Base-by-base conservation (phyloP, 257 asterid species). In the Primulina huaijiensis region DNA sequence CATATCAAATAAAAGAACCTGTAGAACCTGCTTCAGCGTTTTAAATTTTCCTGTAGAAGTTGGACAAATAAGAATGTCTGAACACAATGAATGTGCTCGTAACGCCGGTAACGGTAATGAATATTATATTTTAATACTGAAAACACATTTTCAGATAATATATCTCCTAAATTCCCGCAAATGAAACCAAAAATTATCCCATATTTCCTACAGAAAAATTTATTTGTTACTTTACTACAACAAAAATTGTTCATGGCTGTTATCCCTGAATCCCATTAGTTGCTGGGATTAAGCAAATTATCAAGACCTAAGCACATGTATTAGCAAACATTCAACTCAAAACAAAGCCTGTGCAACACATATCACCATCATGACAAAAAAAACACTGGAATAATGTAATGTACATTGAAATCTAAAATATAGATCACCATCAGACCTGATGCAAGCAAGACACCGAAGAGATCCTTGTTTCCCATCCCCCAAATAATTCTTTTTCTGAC, bases 401-500 rank as follows among this genome's bases (percentile, higher is more conserved):
- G 30, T 38, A 66, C 64, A 66, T 16, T n/a, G 67, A 19, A 74
- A 74, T 79, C 62, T 40, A 11, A 77, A 69, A 68, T 74, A 67
- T 74, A 78, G 73, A 65, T 63, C 66, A 73, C 19, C 43, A 75
- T 40, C 95, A 77, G 70, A 91, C 96, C 96, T 85, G 82, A 76
- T 79, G 73, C 97, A 92, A 60, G 83, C 94, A 55, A 89, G 80
- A 74, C 98, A 92, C 35, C 82, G 75, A 65, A 92, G 74, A 27
- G 87, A 72, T 7, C 96, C 96, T 76, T 87, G 93, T 74, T 84
- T 89, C 73, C 96, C 95, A 72, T 85, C 88, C 16, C 88, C 95
- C 87, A 89, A 76, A 75, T 81, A 92, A 56, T 31, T 82, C 82
- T 73, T 85, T 71, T 64, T 89, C 82, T 86, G 91, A 71, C 69